Percentiles rank a stretch among this genome's conserved stretches.
These are phyloP conservation scores for Bullera alba DNA, from an alignment of 768 basidiomycete species.

Conservation along the genomic window DNA sequence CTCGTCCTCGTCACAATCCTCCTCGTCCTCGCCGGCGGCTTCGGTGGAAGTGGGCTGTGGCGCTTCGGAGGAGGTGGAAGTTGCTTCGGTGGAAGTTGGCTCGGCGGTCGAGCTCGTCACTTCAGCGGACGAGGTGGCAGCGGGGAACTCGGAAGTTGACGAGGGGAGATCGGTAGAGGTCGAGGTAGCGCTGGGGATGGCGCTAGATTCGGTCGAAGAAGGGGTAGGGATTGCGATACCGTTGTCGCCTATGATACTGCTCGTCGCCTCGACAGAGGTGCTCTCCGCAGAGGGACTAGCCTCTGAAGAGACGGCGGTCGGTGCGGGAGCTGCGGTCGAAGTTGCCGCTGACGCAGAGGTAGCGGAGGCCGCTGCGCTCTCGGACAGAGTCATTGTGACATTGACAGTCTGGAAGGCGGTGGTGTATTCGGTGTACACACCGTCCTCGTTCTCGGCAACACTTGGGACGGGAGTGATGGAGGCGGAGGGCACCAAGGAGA, in stretches of 20 bases:
- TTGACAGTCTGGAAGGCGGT: slow-evolving; percentile 30
- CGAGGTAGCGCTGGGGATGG: slow-evolving; percentile 1
- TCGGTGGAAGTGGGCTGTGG: slow-evolving; percentile 4
- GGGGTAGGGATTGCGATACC: no score
- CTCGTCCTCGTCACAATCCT: slow-evolving; percentile 5
- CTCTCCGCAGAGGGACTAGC: slow-evolving; percentile 2
- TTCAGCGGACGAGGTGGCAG: slow-evolving; percentile 3
- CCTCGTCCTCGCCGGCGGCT: background rate
- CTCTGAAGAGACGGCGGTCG: background rate
- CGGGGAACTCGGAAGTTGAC: background rate
- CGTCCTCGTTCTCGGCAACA: slow-evolving; percentile 27
- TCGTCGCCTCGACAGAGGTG: slow-evolving; percentile 1
- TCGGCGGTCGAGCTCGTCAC: slow-evolving; percentile 5
- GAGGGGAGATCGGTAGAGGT: slow-evolving; percentile 4
- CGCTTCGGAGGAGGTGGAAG: slow-evolving; percentile 3
- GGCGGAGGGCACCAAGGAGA: slow-evolving; percentile 17
- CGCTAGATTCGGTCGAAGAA: no score
- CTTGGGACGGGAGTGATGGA: slow-evolving; percentile 16
- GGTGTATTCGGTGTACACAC: slow-evolving; percentile 29
- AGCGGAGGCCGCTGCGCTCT: slow-evolving; percentile 1
- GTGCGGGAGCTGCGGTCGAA: background rate
- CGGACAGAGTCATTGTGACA: slow-evolving; percentile 34
- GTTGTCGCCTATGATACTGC: background rate
- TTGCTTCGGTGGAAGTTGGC: slow-evolving; percentile 6
- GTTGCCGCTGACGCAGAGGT: background rate